Evolutionary conservation across 345 rosid species (phyloP).

Genomic region (Syzygium jambos): DNA sequence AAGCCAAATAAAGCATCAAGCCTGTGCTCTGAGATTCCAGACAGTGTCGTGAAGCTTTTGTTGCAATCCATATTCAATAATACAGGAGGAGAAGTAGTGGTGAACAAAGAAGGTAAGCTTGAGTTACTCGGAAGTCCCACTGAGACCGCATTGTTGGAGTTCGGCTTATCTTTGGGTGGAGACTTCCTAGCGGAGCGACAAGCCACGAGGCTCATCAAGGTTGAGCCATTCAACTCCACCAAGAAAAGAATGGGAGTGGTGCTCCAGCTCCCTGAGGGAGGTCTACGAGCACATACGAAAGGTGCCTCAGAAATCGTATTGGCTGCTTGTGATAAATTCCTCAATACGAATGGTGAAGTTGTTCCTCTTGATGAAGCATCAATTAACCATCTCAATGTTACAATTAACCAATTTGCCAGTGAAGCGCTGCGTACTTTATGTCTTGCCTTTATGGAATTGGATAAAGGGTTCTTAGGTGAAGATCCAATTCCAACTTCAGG

Average conservation of each 20-base stretch:
- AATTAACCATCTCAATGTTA: slow-evolving; percentile 39
- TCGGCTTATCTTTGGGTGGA: slow-evolving; percentile 79
- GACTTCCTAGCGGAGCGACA: slow-evolving; percentile 57
- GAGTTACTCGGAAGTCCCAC: slow-evolving; percentile 90
- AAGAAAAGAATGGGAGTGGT: slow-evolving; percentile 91
- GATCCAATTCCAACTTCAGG: slow-evolving; percentile 58
- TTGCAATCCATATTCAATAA: slow-evolving; percentile 78
- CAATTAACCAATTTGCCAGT: slow-evolving; percentile 69
- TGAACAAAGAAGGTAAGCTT: slow-evolving; percentile 48
- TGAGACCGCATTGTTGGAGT: slow-evolving; percentile 76
- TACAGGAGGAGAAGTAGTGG: slow-evolving; percentile 85
- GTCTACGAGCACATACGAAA: slow-evolving; percentile 64
- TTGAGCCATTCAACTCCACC: slow-evolving; percentile 90
- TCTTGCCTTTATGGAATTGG: slow-evolving; percentile 59
- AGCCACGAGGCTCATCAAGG: slow-evolving; percentile 47
- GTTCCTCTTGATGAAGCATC: slow-evolving; percentile 64
- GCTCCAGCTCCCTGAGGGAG: slow-evolving; percentile 59
- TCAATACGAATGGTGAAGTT: slow-evolving; percentile 61
- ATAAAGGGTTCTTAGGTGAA: slow-evolving; percentile 40
- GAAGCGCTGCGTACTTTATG: slow-evolving; percentile 94
- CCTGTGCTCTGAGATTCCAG: slow-evolving; percentile 53
- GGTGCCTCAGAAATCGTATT: slow-evolving; percentile 94
- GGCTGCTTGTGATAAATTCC: slow-evolving; percentile 71
- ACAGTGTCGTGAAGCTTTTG: slow-evolving; percentile 40
- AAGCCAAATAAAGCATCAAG: slow-evolving; percentile 25